phyloP scores from a whole-genome alignment of 345 rosid species.

The Aurinia saxatilis region DNA sequence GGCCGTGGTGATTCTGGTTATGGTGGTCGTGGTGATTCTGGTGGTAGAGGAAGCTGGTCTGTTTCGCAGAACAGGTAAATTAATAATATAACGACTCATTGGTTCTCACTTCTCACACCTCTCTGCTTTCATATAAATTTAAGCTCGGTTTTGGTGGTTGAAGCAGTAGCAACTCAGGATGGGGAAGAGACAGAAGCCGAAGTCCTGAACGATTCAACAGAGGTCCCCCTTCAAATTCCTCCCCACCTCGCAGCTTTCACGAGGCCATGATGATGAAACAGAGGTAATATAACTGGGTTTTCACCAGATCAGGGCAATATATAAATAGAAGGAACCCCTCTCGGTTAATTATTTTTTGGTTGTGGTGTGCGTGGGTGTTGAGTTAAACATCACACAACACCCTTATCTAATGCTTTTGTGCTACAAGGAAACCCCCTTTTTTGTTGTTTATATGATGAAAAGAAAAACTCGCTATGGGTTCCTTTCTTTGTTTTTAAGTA shows the following conservation, averaged over 20 bases:
- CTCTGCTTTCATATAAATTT: background rate
- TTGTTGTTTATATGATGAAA: conserved; percentile 12
- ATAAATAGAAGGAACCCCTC: background rate
- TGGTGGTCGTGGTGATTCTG: conserved; percentile 41
- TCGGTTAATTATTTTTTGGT: conserved; percentile 8
- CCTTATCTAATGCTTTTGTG: background rate
- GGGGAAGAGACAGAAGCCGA: conserved; percentile 42
- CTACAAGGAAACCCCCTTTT: background rate
- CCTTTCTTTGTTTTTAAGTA: background rate
- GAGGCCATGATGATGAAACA: conserved; percentile 28
- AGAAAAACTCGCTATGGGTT: background rate
- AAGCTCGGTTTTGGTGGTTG: conserved; percentile 1
- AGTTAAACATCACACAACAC: background rate
- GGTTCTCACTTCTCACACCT: background rate
- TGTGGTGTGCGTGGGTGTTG: background rate
- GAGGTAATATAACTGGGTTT: background rate
- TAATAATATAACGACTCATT: background rate
- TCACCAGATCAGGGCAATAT: background rate
- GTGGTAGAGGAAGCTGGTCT: conserved; percentile 38
- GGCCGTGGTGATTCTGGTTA: conserved; percentile 42
- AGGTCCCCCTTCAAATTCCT: conserved; percentile 10
- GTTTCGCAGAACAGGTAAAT: conserved; percentile 62
- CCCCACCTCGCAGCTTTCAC: conserved; percentile 29
- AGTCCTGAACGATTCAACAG: conserved; percentile 48
- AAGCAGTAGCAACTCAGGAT: conserved; percentile 39